Base-by-base conservation (phyloP, 306 rosid genomes). In the Gynostemma pentaphyllum region DNA sequence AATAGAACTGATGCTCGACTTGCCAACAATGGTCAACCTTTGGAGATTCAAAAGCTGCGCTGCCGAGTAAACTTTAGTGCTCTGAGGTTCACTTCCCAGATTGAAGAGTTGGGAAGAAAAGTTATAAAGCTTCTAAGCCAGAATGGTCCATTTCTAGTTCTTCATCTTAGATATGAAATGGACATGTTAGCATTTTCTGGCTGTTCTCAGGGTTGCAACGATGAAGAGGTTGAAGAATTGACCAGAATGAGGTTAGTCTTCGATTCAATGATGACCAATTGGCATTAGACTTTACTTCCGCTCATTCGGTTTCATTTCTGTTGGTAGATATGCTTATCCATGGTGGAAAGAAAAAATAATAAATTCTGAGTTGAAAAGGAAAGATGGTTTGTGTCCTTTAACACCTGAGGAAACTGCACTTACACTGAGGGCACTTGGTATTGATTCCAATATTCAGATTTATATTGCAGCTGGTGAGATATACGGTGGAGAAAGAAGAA, bases 131-230 rank as follows among this genome's bases (percentile, higher is more conserved):
- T 88, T 64, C 69, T 92, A 45, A 78, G 82, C 78, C 70, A 73
- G 76, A 88, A 88, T 26, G 96, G 98, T 67, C 95, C 83, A 5
- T 83, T 91, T 80, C 75, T 91, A 67, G 99, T 92, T 6, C 99
- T 92, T 74, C 99, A 92, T 79, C 85, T 92, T 45, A 79, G 99
- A 77, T 92, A 84, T 75, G 99, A 92, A 76, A 92, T 92, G 99
- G 99, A 92, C 76, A 92, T 92, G 99, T 62, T 92, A 74, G 96
- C 99, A 62, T 92, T 92, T 86, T 92, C 99, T 74, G 99, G 99
- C 40, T 92, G 99, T 68, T 86, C 87, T 56, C 99, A 88, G 74
- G 99, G 99, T 67, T 92, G 95, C 72, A 92, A 82, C 68, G 24
- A 65, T 18, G 96, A 88, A 26, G 99, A 92, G 78, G 95, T 92